These are phyloP conservation scores for Pholiota molesta DNA, from an alignment of 768 basidiomycete species.

Conservation along the genomic window DNA sequence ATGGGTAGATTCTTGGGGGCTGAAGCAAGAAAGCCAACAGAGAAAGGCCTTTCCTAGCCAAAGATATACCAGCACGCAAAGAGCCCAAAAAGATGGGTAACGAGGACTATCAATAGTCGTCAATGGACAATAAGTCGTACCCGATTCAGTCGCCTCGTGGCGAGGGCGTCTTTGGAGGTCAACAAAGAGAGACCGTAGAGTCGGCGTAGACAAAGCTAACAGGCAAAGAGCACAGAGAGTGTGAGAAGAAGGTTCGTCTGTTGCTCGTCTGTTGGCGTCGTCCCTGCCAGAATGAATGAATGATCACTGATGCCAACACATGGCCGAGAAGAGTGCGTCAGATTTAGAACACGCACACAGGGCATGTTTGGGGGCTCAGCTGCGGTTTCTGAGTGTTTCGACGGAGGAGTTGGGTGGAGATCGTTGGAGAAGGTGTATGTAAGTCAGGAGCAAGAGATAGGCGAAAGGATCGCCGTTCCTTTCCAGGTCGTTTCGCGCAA, in stretches of 20 bases:
- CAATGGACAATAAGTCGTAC: too few relatives aligned
- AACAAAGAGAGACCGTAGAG: too few relatives aligned
- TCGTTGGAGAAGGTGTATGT: neutral
- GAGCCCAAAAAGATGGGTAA: too few relatives aligned
- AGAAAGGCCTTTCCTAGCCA: neutral
- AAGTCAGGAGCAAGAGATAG: neutral
- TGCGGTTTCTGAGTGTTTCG: neutral
- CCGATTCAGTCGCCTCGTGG: too few relatives aligned
- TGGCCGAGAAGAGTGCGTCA: neutral
- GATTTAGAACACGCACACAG: neutral
- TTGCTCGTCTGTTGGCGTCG: neutral
- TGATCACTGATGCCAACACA: slow-evolving; percentile 9
- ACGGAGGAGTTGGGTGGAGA: neutral
- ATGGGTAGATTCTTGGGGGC: neutral
- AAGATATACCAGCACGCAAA: neutral
- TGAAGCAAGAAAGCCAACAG: neutral
- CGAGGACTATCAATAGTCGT: too few relatives aligned
- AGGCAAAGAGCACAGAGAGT: neutral
- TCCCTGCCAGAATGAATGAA: neutral
- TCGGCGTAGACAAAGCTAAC: too few relatives aligned
- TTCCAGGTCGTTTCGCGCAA: too few relatives aligned
- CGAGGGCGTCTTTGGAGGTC: too few relatives aligned
- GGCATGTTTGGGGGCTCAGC: neutral
- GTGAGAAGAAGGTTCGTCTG: neutral
- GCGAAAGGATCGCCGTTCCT: neutral